A percentile compares a stretch with the other conserved stretches of the same genome.
These are phyloP conservation scores for Filobasidium floriforme DNA, from an alignment of 768 basidiomycete species.

Conservation along the genomic window DNA sequence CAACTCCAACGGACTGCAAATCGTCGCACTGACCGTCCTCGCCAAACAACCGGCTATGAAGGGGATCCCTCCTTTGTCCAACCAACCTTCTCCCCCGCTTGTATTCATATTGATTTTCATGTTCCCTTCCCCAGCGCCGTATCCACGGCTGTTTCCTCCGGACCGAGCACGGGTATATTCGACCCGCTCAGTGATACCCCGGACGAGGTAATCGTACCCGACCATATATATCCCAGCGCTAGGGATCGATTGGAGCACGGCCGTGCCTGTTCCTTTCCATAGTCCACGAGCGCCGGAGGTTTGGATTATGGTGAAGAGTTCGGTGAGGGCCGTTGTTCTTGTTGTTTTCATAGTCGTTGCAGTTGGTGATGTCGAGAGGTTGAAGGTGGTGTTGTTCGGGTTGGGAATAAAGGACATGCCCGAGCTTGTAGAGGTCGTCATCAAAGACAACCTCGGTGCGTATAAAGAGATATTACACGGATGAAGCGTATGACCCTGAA, in stretches of 20 bases:
- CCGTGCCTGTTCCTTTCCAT: slow-evolving; percentile 92
- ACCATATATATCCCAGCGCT: slow-evolving; percentile 90
- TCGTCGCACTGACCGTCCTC: slow-evolving; percentile 66
- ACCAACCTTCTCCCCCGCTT: too few species aligned
- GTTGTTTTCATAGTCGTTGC: neutral
- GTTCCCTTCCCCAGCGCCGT: neutral
- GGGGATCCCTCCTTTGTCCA: slow-evolving; percentile 49
- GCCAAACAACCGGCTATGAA: slow-evolving; percentile 75
- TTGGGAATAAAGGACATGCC: neutral
- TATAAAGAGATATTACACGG: slow-evolving; percentile 31
- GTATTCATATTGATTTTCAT: too few species aligned
- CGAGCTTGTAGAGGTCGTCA: slow-evolving; percentile 13
- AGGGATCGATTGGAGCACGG: slow-evolving; percentile 84
- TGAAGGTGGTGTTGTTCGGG: neutral
- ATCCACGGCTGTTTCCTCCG: too few species aligned
- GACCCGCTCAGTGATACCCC: slow-evolving; percentile 16
- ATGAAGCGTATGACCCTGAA: slow-evolving; percentile 16
- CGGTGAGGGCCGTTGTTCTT: slow-evolving; percentile 16
- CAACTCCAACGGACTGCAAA: slow-evolving; percentile 43
- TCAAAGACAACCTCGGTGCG: neutral
- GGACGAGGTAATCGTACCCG: slow-evolving; percentile 73
- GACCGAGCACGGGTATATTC: too few species aligned
- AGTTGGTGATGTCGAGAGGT: neutral
- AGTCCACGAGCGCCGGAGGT: slow-evolving; percentile 75
- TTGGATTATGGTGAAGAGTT: slow-evolving; percentile 57